phyloP scores from a whole-genome alignment of 371 early-diverging fungal genomes.

The Rhizopus microsporus region DNA sequence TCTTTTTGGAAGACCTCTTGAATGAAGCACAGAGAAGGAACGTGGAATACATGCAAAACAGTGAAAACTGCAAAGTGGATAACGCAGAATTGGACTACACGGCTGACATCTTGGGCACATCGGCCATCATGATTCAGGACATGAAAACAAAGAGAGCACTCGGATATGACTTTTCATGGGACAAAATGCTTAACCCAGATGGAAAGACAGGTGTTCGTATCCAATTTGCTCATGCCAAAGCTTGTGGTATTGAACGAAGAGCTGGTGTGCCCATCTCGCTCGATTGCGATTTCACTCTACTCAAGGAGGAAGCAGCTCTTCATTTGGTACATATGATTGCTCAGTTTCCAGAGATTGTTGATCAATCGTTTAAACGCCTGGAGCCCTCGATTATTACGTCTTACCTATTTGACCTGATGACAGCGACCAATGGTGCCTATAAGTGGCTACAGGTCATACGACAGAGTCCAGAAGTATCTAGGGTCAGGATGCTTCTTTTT shows the following conservation, averaged over 20 bases:
- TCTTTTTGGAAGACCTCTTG: slow-evolving; percentile 97
- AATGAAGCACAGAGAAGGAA: slow-evolving; percentile 84
- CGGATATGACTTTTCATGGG: slow-evolving; percentile 96
- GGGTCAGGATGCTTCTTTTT: slow-evolving; percentile 78
- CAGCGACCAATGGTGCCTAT: slow-evolving; percentile 75
- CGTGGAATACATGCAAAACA: slow-evolving; percentile 75
- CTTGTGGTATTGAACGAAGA: slow-evolving; percentile 66
- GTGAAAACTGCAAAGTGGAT: slow-evolving; percentile 68
- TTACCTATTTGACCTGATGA: slow-evolving; percentile 87
- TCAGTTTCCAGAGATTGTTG: slow-evolving; percentile 84
- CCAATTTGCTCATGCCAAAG: slow-evolving; percentile 94
- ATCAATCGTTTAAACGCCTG: slow-evolving; percentile 50
- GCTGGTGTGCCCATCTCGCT: slow-evolving; percentile 20
- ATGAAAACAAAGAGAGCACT: slow-evolving; percentile 89
- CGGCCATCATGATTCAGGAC: slow-evolving; percentile 94
- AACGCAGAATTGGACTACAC: slow-evolving; percentile 50
- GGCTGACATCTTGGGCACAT: slow-evolving; percentile 73
- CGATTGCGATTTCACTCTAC: slow-evolving; percentile 38
- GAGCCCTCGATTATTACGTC: slow-evolving; percentile 92
- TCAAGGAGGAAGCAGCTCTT: slow-evolving; percentile 71
- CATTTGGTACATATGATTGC: slow-evolving; percentile 77
- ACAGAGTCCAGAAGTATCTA: slow-evolving; percentile 67
- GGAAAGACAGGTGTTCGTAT: slow-evolving; percentile 98
- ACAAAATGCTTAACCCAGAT: slow-evolving; percentile 89
- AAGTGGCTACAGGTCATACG: slow-evolving; percentile 75